Evolutionary conservation across 441 rosid genomes (phyloP).

Genomic region (Metrosideros polymorpha): DNA sequence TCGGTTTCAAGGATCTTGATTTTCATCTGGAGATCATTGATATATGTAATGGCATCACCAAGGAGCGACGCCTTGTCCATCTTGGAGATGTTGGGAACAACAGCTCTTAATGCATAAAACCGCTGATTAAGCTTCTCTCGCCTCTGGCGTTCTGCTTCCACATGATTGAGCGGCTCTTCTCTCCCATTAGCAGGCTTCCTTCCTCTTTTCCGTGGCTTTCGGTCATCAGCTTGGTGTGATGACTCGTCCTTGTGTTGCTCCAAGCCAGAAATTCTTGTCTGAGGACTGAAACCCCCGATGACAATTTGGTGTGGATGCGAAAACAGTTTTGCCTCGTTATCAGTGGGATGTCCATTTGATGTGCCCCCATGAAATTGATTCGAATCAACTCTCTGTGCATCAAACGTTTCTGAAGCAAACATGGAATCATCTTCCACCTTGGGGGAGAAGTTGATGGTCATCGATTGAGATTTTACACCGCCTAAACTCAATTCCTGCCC

Average conservation of each 20-base stretch:
- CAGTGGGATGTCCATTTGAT: conserved; percentile 21
- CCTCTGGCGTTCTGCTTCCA: conserved; percentile 69
- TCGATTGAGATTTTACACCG: conserved; percentile 42
- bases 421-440: conserved; percentile 64
- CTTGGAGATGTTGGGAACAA: conserved; percentile 70
- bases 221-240: conserved; percentile 34
- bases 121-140: conserved; percentile 73
- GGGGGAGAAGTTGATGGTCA: conserved; percentile 73
- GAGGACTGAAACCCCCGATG: conserved; percentile 22
- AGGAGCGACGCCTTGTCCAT: conserved; percentile 75
- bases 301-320: conserved; percentile 27
- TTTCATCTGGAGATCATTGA: conserved; percentile 54
- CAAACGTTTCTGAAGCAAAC: conserved; percentile 35
- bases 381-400: conserved; percentile 29
- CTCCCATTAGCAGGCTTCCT: conserved; percentile 76
- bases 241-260: conserved; percentile 40
- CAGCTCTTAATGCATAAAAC: conserved; percentile 60
- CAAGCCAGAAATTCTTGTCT: conserved; percentile 14
- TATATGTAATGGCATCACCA: conserved; percentile 56
- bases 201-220: conserved; percentile 70
- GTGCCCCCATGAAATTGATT: conserved; percentile 42
- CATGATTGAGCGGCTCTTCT: conserved; percentile 65
- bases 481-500: conserved; percentile 81
- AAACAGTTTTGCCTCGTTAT: conserved; percentile 35
- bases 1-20: conserved; percentile 68